These are phyloP conservation scores for Moricandia moricandioides DNA, from an alignment of 345 rosid species.

Conservation along the genomic window DNA sequence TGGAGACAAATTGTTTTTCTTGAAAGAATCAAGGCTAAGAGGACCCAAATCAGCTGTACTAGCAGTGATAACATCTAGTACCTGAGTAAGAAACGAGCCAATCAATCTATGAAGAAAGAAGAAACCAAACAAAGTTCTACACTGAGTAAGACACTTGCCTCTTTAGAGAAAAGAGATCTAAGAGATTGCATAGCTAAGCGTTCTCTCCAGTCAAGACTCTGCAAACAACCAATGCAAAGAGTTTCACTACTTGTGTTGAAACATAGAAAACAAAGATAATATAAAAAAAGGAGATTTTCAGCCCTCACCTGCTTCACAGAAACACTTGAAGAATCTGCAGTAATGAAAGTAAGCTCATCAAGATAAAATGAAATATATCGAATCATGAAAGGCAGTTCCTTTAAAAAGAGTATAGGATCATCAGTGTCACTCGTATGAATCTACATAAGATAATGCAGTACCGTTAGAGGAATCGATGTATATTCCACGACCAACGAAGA, in stretches of 20 bases:
- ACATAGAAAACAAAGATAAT: background rate
- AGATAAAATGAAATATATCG: constrained; percentile 6
- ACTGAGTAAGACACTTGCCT: constrained; percentile 56
- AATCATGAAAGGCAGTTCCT: background rate
- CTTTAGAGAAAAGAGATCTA: constrained; percentile 68
- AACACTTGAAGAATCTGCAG: constrained; percentile 56
- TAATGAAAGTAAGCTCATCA: constrained; percentile 17
- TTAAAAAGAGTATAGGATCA: background rate
- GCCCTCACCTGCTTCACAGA: constrained; percentile 49
- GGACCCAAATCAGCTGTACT: constrained; percentile 83
- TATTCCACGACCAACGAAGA: constrained; percentile 71
- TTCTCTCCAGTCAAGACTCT: constrained; percentile 87
- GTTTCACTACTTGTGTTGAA: background rate
- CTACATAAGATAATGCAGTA: constrained; percentile 17
- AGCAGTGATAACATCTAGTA: constrained; percentile 60
- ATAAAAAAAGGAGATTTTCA: background rate
- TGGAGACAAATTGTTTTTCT: constrained; percentile 57
- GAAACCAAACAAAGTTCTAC: background rate
- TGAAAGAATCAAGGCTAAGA: constrained; percentile 72
- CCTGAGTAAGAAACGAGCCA: constrained; percentile 41
- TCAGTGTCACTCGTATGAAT: background rate
- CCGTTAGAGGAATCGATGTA: constrained; percentile 46
- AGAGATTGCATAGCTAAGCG: constrained; percentile 62
- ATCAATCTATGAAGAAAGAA: background rate
- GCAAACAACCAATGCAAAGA: constrained; percentile 41